A percentile compares a stretch with the other conserved stretches of the same genome.
phyloP scores from a whole-genome alignment of 371 early-diverging fungal species.

The Phascolomyces articulosus region DNA sequence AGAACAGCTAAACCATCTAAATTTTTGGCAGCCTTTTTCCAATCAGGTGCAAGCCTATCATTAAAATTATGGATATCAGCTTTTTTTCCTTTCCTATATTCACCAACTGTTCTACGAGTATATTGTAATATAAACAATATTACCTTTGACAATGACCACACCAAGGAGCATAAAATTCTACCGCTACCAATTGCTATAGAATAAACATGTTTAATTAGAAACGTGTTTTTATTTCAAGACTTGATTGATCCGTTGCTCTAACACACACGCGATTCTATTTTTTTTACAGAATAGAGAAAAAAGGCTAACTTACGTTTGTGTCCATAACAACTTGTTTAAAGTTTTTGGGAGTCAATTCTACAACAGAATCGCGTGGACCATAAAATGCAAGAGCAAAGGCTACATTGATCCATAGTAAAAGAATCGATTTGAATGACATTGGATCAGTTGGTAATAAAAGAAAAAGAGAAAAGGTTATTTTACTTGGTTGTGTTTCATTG shows the following conservation, averaged over 20 bases:
- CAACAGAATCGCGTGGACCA: conserved; percentile 57
- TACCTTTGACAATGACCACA: conserved; percentile 92
- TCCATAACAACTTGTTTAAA: conserved; percentile 72
- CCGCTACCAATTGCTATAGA: conserved; percentile 72
- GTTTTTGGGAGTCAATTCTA: conserved; percentile 61
- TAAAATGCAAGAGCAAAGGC: conserved; percentile 42
- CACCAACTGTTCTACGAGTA: background rate
- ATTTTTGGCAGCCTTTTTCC: conserved; percentile 84
- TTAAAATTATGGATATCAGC: background rate
- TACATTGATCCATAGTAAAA: conserved; percentile 11
- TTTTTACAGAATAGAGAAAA: background rate
- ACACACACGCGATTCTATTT: background rate
- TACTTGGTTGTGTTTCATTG: conserved; percentile 2
- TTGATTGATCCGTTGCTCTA: too few species aligned
- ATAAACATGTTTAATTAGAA: background rate
- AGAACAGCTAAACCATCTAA: conserved; percentile 82
- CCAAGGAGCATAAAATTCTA: conserved; percentile 94
- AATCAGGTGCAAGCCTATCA: conserved; percentile 76
- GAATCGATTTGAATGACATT: conserved; percentile 3
- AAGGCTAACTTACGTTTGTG: conserved; percentile 54
- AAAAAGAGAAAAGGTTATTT: background rate
- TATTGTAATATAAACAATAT: background rate
- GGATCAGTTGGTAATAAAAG: background rate
- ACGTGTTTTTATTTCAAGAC: too few species aligned
- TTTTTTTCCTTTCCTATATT: background rate